Base-by-base conservation (phyloP, 768 basidiomycete species). In the Gymnopilus dilepis region DNA sequence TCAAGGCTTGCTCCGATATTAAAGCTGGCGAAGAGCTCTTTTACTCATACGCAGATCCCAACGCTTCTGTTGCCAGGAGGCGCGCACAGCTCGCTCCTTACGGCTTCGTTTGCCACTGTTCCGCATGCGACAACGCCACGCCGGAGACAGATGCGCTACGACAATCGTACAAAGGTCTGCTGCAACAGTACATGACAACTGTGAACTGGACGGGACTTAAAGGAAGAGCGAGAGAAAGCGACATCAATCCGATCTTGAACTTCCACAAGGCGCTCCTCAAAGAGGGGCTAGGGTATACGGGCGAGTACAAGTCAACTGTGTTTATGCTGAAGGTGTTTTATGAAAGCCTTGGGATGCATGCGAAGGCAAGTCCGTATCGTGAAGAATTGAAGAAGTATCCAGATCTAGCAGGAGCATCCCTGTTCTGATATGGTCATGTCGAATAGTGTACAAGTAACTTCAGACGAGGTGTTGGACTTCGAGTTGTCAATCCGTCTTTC, bases 21-120 rank as follows among this genome's bases (percentile, higher is more conserved):
- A 70, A 67, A 24, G 56, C 62, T 1, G 74, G 74, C 3, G 74
- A 76, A 41, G 71, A 78, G 56, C 68, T 78, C 19, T 72, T 70
- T 21, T 60, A 72, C 11, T 48, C 65, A 3, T 78, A 78, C 51
- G 69, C 69, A 48, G 34, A 52, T 12, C 43, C 68, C 6, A 55
- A 69, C 11, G 59, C 60, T 19, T 30, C 65, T 6, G 58, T 65
- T 6, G 67, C 71, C 3, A 34, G 28, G n/a, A 50, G 4, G 22
- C 12, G 19, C 6, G 37, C 50, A 15, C 2, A 42, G 4, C 38
- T 59, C 6, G 58, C 58, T 11, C 58, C 26, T 19, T 54, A 54
- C 38, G 58, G 50, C 24, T 8, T 59, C 40, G 28, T 34, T 13
- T 59, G 58, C 58, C 22, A 24, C 13, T 59, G 51, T 30, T 4